These are phyloP conservation scores for Acacia melanoxylon DNA, from an alignment of 306 rosid species.

Conservation along the genomic window DNA sequence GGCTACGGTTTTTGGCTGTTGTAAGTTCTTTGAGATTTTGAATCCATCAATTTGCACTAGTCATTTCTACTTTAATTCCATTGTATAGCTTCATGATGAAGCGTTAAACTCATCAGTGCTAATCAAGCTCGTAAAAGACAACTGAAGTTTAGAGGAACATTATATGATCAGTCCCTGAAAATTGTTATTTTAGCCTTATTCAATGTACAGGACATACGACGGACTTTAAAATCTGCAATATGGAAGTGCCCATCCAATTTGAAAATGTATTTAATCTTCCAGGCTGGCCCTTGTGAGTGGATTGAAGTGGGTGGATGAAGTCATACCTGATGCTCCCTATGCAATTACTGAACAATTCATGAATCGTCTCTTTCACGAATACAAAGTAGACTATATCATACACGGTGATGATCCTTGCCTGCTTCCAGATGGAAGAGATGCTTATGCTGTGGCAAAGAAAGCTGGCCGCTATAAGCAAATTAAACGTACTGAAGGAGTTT, in stretches of 20 bases:
- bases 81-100: neutral
- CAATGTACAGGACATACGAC: constrained; percentile 1
- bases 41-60: neutral
- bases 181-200: constrained; percentile 11
- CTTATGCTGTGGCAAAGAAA: constrained; percentile 93
- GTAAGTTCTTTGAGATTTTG: neutral
- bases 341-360: constrained; percentile 90
- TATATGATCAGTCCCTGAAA: constrained; percentile 7
- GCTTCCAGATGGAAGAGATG: constrained; percentile 99
- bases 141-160: constrained; percentile 1
- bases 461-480: constrained; percentile 99
- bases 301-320: constrained; percentile 99
- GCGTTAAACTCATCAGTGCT: neutral
- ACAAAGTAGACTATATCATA: constrained; percentile 92
- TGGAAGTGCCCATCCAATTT: constrained; percentile 8
- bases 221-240: constrained; percentile 10
- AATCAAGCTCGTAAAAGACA: neutral
- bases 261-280: constrained; percentile 27
- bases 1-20: neutral
- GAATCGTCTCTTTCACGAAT: constrained; percentile 87
- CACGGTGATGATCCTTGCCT: constrained; percentile 99
- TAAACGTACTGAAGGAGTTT: constrained; percentile 98
- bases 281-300: constrained; percentile 96
- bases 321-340: constrained; percentile 93
- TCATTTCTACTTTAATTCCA: neutral